Percentiles rank a stretch among this genome's conserved stretches.
Evolutionary conservation across 2,329 filamentous ascomycete species (phyloP).

Genomic region (Colletotrichum sansevieriae): DNA sequence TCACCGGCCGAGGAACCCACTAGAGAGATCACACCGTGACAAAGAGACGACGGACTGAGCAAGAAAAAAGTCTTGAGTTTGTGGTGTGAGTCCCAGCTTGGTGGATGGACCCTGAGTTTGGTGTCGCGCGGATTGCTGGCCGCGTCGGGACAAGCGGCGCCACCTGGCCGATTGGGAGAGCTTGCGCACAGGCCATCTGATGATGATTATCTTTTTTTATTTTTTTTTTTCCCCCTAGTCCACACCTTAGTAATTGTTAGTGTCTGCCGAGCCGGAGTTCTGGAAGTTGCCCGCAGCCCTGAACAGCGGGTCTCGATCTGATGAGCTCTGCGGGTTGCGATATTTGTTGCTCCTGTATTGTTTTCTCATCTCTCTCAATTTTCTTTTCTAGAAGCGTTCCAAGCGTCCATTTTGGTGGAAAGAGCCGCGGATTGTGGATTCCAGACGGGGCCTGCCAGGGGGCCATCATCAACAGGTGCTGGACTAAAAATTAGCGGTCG

Average conservation of each 20-base stretch:
- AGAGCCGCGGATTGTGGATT: constrained; percentile 22
- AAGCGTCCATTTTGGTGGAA: constrained; percentile 13
- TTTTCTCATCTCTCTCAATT: constrained; percentile 2
- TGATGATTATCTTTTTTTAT: not conserved
- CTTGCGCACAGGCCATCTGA: not conserved
- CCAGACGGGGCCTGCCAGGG: not conserved
- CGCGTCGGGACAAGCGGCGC: constrained; percentile 24
- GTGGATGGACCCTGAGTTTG: not conserved
- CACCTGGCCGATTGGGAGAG: constrained; percentile 21
- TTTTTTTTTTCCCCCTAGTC: too few species aligned
- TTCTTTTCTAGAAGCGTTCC: constrained; percentile 27
- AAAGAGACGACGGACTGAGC: too few species aligned
- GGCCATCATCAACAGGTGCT: not conserved
- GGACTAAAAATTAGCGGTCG: constrained; percentile 15
- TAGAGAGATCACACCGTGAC: not conserved
- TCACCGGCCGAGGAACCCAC: constrained; percentile 14
- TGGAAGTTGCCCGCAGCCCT: not conserved
- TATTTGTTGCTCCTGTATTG: constrained; percentile 2
- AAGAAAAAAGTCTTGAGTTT: not conserved
- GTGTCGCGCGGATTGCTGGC: not conserved
- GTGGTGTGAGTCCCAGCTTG: not conserved
- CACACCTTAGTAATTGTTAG: not conserved
- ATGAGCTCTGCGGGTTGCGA: not conserved
- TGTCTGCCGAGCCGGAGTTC: constrained; percentile 27
- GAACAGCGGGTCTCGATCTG: constrained; percentile 10